These are phyloP conservation scores for Coemansia sp. DNA, from an alignment of 192 early-diverging fungal genomes.

Conservation along the genomic window DNA sequence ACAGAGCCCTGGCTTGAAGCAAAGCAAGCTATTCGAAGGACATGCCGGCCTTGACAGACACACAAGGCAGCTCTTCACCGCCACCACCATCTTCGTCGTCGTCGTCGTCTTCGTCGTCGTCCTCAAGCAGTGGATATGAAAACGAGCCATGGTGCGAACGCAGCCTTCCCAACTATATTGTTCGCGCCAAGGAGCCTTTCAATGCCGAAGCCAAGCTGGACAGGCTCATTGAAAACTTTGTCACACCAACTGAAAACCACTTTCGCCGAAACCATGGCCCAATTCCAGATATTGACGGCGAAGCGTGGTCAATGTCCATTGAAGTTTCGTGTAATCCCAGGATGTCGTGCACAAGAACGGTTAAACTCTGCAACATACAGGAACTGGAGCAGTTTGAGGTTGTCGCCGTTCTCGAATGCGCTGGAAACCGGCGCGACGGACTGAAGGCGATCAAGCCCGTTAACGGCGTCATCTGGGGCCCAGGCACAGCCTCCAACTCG, in stretches of 20 bases:
- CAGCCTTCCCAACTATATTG: constrained; percentile 59
- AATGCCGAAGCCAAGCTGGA: constrained; percentile 80
- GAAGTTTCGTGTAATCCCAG: constrained; percentile 28
- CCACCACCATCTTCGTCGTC: too few relatives aligned
- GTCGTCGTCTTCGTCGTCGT: background rate
- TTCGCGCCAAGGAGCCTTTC: constrained; percentile 72
- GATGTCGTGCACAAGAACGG: constrained; percentile 32
- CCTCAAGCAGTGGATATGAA: constrained; percentile 37
- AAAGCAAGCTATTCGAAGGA: too few relatives aligned
- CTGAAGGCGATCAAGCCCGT: constrained; percentile 74
- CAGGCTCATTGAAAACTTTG: constrained; percentile 61
- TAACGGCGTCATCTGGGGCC: constrained; percentile 81
- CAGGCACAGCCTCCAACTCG: constrained; percentile 78
- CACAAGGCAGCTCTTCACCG: too few relatives aligned
- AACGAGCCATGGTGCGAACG: constrained; percentile 72
- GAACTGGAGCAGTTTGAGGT: constrained; percentile 59
- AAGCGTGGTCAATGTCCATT: constrained; percentile 62
- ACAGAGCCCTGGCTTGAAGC: too few relatives aligned
- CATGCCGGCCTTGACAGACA: too few relatives aligned
- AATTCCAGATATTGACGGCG: constrained; percentile 71
- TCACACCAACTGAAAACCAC: constrained; percentile 77
- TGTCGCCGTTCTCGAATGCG: constrained; percentile 76
- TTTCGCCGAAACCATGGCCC: constrained; percentile 91
- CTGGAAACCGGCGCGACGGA: constrained; percentile 82
- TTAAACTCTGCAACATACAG: constrained; percentile 59